Conservation (phyloP, 805 yeast species). For the Nadsonia fulvescens region DNA sequence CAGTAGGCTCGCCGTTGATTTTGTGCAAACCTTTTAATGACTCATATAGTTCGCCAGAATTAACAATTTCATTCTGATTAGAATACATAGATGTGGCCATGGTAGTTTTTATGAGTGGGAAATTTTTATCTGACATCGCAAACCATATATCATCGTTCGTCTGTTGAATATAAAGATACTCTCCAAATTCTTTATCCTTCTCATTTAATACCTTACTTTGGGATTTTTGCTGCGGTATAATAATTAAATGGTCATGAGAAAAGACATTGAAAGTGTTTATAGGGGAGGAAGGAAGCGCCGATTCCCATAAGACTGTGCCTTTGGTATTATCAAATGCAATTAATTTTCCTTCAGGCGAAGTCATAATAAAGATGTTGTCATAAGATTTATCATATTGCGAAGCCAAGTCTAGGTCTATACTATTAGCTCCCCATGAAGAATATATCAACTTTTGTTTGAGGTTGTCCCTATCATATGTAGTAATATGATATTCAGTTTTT, state of each 20-base stretch:
- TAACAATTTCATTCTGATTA: too few species aligned
- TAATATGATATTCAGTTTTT: slow-evolving; percentile 21
- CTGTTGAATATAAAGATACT: slow-evolving; percentile 54
- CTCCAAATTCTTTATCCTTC: too few species aligned
- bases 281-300: slow-evolving; percentile 51
- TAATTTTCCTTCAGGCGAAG: slow-evolving; percentile 64
- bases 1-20: too few species aligned
- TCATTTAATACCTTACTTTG: too few species aligned
- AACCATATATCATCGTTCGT: slow-evolving; percentile 53
- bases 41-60: too few species aligned
- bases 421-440: slow-evolving; percentile 83
- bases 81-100: too few species aligned
- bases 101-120: too few species aligned
- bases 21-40: too few species aligned
- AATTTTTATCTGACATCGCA: slow-evolving; percentile 62
- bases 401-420: slow-evolving; percentile 43
- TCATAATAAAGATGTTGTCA: slow-evolving; percentile 66
- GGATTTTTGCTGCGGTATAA: too few species aligned
- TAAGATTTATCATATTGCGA: slow-evolving; percentile 26
- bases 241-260: slow-evolving; percentile 4
- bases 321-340: slow-evolving; percentile 50
- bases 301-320: slow-evolving; percentile 61
- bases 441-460: slow-evolving; percentile 73
- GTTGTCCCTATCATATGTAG: slow-evolving; percentile 55
- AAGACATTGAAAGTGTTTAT: slow-evolving; percentile 69